Evolutionary conservation across 495 filamentous ascomycete genomes (phyloP), one percentile per base, ranked within the genome.

Genomic region (Neurospora sp.): DNA sequence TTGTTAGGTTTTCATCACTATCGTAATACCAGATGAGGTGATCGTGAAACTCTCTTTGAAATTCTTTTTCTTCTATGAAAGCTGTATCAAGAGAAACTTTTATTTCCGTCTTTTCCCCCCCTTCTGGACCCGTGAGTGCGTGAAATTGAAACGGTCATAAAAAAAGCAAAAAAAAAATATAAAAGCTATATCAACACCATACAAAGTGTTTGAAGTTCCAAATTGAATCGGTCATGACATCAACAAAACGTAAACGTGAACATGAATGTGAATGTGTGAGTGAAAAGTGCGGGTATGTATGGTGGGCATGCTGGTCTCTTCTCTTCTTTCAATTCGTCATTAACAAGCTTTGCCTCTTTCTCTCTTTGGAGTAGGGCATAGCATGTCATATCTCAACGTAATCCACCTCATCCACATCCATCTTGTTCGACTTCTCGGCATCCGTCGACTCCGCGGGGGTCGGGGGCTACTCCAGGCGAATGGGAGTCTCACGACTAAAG

Each of bases 281-380:
- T 62, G 54, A 9, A 66, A 66, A 66, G 54, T 66, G 27, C 27
- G 54, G 54, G 54, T 66, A 66, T 66, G 54, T 66, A 27, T 66
- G 6, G 27, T 35, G 54, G 54, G 54, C 18, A 66, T 66, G 54
- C 54, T 35, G 31, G 37, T 35, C 40, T 41, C 20, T 46, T 71
- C 37, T 71, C 40, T 71, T 71, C 70, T 27, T 46, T 71, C 70
- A 27, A 31, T 71, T 72, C 39, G 35, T 72, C 39, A 66, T 66
- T 35, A 66, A 66, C 54, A 66, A 66, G 54, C 54, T 66, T 35
- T 37, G 54, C 54, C 27, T 66, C 31, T 35, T 6, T 66, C 54
- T 66, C 54, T 66, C 27, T 35, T 66, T 18, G 54, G 54, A 18
- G 54, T 35, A 35, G 27, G 54, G 54, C 54, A 35, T 31, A 35